A percentile compares a stretch with the other conserved stretches of the same genome.
These are phyloP conservation scores for Lactarius sp. DNA, from an alignment of 768 basidiomycete genomes.

Conservation along the genomic window DNA sequence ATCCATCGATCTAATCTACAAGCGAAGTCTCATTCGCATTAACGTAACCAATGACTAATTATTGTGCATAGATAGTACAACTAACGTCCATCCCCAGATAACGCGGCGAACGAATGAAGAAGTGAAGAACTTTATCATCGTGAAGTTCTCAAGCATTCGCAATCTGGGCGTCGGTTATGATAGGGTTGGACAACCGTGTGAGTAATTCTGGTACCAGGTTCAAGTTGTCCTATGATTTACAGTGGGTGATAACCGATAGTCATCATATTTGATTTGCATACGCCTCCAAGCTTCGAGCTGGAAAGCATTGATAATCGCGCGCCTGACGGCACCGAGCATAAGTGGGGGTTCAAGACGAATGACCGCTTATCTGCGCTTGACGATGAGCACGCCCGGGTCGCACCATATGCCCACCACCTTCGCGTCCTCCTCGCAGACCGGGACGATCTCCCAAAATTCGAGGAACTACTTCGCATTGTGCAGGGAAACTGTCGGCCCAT, in stretches of 20 bases:
- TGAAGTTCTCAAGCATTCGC: neutral
- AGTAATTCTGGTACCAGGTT: neutral
- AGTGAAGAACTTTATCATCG: neutral
- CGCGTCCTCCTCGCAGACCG: neutral
- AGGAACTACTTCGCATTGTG: neutral
- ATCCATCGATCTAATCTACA: neutral
- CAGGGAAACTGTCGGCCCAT: neutral
- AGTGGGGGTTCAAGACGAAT: neutral
- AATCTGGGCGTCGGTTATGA: neutral
- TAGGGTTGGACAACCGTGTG: neutral
- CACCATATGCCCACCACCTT: neutral
- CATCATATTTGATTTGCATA: neutral
- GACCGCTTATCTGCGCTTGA: neutral
- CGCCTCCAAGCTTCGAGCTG: neutral
- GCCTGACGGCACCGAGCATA: neutral
- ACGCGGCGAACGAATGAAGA: neutral
- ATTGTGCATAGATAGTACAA: neutral
- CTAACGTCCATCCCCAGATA: neutral
- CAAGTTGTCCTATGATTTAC: neutral
- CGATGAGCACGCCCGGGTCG: neutral
- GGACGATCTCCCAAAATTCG: neutral
- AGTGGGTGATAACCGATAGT: neutral
- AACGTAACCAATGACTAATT: neutral
- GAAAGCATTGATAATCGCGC: neutral
- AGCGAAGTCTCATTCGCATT: neutral